A percentile compares a stretch with the other conserved stretches of the same genome.
Conservation (phyloP, 306 rosid genomes). For the Quercus gilva region DNA sequence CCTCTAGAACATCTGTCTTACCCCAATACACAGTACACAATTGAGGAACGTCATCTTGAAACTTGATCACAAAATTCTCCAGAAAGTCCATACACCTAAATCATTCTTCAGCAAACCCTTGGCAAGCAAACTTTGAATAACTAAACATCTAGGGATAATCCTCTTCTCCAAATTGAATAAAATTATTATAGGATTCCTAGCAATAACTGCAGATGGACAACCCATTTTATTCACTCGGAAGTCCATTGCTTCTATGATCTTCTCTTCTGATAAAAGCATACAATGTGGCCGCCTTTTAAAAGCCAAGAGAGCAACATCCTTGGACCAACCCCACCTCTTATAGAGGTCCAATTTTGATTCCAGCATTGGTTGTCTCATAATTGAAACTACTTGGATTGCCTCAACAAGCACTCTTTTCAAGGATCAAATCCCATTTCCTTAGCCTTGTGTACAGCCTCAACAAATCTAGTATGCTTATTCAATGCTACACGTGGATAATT, state of each 20-base stretch:
- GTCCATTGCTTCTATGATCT: slow-evolving; percentile 15
- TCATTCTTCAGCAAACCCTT: slow-evolving; percentile 12
- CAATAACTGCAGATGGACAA: background rate
- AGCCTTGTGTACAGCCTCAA: background rate
- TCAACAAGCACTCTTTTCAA: background rate
- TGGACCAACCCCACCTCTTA: slow-evolving; percentile 33
- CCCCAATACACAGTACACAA: slow-evolving; percentile 19
- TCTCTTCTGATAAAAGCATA: slow-evolving; percentile 21
- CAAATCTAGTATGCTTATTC: background rate
- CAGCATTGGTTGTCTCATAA: background rate
- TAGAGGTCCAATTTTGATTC: slow-evolving; percentile 14
- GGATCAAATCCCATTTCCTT: slow-evolving; percentile 16
- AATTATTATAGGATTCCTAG: background rate
- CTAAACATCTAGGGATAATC: slow-evolving; percentile 25
- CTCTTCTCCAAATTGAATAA: slow-evolving; percentile 28
- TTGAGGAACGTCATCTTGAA: slow-evolving; percentile 16
- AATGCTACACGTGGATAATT: background rate
- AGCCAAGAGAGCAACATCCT: slow-evolving; percentile 13
- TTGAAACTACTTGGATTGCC: slow-evolving; percentile 10
- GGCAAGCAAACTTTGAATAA: slow-evolving; percentile 15
- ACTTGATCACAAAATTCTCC: slow-evolving; percentile 23
- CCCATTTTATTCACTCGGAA: slow-evolving; percentile 29
- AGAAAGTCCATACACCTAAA: background rate
- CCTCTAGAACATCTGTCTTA: background rate
- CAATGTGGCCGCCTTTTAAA: slow-evolving; percentile 20